Evolutionary conservation across 1,284 basidiomycete genomes (phyloP).

Genomic region (Pseudozyma pruni): DNA sequence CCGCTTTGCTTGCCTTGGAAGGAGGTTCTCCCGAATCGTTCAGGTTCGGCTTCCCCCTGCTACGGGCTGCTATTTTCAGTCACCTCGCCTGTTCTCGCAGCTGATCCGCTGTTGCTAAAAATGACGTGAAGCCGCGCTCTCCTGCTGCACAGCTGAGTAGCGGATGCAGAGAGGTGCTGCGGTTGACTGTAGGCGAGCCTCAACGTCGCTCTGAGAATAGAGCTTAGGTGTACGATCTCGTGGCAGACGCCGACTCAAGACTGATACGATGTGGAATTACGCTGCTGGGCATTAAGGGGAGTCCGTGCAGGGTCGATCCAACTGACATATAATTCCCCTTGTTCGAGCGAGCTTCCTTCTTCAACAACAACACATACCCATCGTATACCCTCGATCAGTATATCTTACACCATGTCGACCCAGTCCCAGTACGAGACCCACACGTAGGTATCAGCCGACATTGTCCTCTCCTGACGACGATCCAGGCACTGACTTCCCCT

Average conservation of each 20-base stretch:
- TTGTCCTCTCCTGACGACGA: too few species aligned
- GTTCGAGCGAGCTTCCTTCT: not conserved
- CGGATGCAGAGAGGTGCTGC: constrained; percentile 4
- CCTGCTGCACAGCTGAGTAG: constrained; percentile 29
- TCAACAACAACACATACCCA: not conserved
- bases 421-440: constrained; percentile 44
- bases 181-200: too few species aligned
- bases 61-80: constrained; percentile 21
- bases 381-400: not conserved
- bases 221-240: too few species aligned
- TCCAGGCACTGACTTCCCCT: too few species aligned
- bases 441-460: constrained; percentile 32
- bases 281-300: constrained; percentile 12
- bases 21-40: constrained; percentile 4
- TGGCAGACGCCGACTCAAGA: too few species aligned
- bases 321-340: constrained; percentile 16
- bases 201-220: not conserved
- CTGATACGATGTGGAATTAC: constrained; percentile 15
- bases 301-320: not conserved
- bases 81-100: not conserved
- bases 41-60: not conserved
- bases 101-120: constrained; percentile 1
- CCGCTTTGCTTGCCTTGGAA: not conserved
- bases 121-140: constrained; percentile 41
- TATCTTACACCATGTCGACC: constrained; percentile 35